phyloP scores from a whole-genome alignment of 1,284 basidiomycete species.

The Clitocybe nebularis region DNA sequence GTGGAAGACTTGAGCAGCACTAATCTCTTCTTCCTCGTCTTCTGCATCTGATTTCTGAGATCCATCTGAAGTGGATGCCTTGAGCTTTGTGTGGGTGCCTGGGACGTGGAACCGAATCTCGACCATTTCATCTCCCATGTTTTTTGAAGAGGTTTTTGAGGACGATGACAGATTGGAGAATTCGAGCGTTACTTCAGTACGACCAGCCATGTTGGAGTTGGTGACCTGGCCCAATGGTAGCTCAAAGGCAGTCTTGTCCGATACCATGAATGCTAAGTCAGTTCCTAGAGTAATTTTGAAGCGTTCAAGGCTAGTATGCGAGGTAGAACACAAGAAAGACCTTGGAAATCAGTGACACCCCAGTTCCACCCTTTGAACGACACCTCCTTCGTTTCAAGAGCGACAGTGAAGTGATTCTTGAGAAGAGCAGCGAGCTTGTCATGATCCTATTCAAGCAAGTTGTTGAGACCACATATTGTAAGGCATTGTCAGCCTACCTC shows the following conservation, averaged over 20 bases:
- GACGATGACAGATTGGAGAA: constrained; percentile 62
- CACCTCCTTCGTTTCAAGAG: constrained; percentile 83
- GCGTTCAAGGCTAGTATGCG: no score
- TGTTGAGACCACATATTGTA: neutral
- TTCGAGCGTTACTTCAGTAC: constrained; percentile 96
- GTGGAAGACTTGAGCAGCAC: constrained; percentile 95
- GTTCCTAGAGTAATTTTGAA: no score
- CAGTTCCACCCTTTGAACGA: constrained; percentile 98
- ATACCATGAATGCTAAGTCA: constrained; percentile 88
- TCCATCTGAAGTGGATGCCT: constrained; percentile 73
- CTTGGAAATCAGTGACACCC: constrained; percentile 94
- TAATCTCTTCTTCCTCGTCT: constrained; percentile 72
- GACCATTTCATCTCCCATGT: constrained; percentile 81
- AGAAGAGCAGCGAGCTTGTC: constrained; percentile 74
- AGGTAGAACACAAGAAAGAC: constrained; percentile 37
- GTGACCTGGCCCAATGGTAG: constrained; percentile 85
- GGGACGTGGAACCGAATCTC: constrained; percentile 98
- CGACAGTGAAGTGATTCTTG: constrained; percentile 83
- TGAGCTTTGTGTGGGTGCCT: constrained; percentile 68
- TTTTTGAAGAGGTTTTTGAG: constrained; percentile 37
- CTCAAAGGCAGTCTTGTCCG: constrained; percentile 90
- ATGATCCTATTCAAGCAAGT: constrained; percentile 57
- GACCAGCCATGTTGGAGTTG: constrained; percentile 97
- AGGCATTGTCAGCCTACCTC: constrained; percentile 53
- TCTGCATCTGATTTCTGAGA: constrained; percentile 70